A percentile compares a stretch with the other conserved stretches of the same genome.
These are phyloP conservation scores for Acacia concinna DNA, from an alignment of 331 rosid species.

Conservation along the genomic window DNA sequence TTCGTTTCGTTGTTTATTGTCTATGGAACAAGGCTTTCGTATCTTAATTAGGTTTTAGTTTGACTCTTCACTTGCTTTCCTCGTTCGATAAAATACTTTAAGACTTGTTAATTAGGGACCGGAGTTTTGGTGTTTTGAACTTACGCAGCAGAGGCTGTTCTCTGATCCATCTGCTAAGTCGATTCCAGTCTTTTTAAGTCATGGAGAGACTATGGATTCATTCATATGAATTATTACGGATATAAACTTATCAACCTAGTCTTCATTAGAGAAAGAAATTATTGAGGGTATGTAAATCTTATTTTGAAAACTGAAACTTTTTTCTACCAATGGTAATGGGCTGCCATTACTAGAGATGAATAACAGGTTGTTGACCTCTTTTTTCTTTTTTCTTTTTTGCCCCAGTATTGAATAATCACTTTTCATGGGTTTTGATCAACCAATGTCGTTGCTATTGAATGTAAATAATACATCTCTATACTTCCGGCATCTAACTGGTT, in stretches of 20 bases:
- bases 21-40: not conserved
- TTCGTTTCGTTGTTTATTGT: not conserved
- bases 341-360: not conserved
- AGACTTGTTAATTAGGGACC: not conserved
- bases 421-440: not conserved
- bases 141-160: too few relatives aligned
- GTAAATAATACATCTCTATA: not conserved
- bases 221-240: not conserved
- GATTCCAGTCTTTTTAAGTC: not conserved
- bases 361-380: not conserved
- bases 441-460: not conserved
- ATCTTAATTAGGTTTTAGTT: not conserved
- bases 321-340: not conserved
- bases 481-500: not conserved
- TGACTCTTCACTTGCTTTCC: not conserved
- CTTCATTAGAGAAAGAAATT: not conserved
- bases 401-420: not conserved
- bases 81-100: not conserved
- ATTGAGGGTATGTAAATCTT: not conserved
- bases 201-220: not conserved
- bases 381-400: not conserved
- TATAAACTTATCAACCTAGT: not conserved
- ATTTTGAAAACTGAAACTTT: not conserved
- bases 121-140: not conserved
- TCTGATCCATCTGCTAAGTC: too few relatives aligned